phyloP scores from a whole-genome alignment of 352 stramenopile genomes.

The Phytophthora aleatoria region DNA sequence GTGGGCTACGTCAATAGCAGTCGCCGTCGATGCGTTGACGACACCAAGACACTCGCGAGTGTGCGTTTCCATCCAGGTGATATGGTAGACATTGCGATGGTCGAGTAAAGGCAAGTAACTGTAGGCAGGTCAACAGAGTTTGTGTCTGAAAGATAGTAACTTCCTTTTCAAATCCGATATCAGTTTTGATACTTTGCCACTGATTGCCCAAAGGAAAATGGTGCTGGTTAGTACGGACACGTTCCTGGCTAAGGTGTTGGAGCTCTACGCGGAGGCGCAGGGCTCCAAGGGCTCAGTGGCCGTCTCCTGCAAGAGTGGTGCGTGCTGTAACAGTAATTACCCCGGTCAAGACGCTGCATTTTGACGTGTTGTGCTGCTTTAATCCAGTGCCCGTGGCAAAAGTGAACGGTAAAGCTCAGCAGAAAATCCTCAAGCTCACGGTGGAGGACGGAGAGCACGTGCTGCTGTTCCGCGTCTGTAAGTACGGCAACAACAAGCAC shows the following conservation, averaged over 20 bases:
- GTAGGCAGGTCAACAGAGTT: slow-evolving; percentile 3
- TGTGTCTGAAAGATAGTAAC: slow-evolving; percentile 27
- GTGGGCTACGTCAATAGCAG: slow-evolving; percentile 64
- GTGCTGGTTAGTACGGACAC: slow-evolving; percentile 63
- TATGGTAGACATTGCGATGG: slow-evolving; percentile 64
- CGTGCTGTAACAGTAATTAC: slow-evolving; percentile 12
- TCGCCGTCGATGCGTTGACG: slow-evolving; percentile 52
- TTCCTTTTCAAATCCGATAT: slow-evolving; percentile 20
- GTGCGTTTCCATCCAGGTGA: slow-evolving; percentile 71
- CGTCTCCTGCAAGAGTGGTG: slow-evolving; percentile 74
- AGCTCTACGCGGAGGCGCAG: slow-evolving; percentile 52
- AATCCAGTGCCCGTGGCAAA: slow-evolving; percentile 42
- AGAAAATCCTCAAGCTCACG: slow-evolving; percentile 42
- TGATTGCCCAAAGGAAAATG: slow-evolving; percentile 33
- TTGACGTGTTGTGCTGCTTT: slow-evolving; percentile 11
- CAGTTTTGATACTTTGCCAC: slow-evolving; percentile 13
- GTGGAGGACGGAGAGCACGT: slow-evolving; percentile 55
- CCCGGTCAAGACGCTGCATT: neutral
- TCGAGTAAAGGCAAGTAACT: slow-evolving; percentile 32
- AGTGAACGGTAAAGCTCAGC: slow-evolving; percentile 42
- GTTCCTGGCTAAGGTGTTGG: slow-evolving; percentile 67
- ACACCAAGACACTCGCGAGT: slow-evolving; percentile 68
- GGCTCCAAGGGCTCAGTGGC: slow-evolving; percentile 56
- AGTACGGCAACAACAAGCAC: slow-evolving; percentile 90
- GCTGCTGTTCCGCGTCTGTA: slow-evolving; percentile 73